Conservation (phyloP, 2,329 filamentous ascomycete species). For the Ceratocystis eucalypticola region DNA sequence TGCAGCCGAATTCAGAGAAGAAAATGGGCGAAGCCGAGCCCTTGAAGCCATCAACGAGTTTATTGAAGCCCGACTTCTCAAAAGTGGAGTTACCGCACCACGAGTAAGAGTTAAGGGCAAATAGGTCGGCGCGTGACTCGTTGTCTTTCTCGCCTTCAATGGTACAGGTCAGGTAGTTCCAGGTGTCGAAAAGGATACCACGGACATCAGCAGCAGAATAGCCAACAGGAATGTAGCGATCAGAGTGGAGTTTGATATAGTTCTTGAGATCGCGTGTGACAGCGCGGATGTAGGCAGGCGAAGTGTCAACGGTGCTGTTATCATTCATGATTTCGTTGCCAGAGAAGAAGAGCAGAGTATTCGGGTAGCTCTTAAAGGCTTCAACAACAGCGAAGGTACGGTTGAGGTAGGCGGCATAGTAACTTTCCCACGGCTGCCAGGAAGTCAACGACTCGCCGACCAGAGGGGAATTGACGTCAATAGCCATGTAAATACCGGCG, state of each 20-base stretch:
- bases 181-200: conserved; percentile 57
- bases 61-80: conserved; percentile 47
- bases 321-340: conserved; percentile 68
- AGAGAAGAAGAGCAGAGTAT: conserved; percentile 60
- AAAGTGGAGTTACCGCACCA: conserved; percentile 56
- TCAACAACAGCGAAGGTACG: conserved; percentile 54
- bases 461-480: conserved; percentile 55
- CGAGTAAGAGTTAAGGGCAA: conserved; percentile 61
- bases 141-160: conserved; percentile 40
- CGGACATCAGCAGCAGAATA: conserved; percentile 74
- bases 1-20: conserved; percentile 75
- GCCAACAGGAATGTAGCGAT: conserved; percentile 59
- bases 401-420: conserved; percentile 48
- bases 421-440: conserved; percentile 43
- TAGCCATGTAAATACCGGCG: conserved; percentile 54
- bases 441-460: conserved; percentile 44
- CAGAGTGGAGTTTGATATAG: conserved; percentile 59
- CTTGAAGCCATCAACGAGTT: conserved; percentile 51
- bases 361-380: conserved; percentile 53
- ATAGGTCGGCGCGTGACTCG: conserved; percentile 56
- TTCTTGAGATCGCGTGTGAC: conserved; percentile 69
- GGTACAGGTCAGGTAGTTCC: conserved; percentile 61
- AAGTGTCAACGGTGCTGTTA: conserved; percentile 41
- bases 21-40: conserved; percentile 59
- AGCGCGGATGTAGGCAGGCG: conserved; percentile 59